Evolutionary conservation across 2,329 filamentous ascomycete genomes (phyloP).

Genomic region (Talaromyces sp.): DNA sequence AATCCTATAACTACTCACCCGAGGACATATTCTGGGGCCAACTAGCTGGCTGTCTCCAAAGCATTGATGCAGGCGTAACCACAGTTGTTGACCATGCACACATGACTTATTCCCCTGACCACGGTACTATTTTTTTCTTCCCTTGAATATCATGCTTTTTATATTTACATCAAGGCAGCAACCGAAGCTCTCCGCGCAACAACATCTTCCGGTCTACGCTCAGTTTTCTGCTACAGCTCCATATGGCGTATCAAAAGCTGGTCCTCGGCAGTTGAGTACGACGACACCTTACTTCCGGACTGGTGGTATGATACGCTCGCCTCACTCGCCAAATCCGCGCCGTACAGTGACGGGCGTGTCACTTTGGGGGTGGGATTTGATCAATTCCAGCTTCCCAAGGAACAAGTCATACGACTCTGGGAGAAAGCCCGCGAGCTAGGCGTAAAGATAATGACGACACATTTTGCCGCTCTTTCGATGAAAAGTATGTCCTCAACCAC

Average conservation of each 20-base stretch:
- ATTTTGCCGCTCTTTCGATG: not conserved
- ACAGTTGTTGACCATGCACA: constrained; percentile 14
- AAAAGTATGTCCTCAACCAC: not conserved
- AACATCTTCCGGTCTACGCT: constrained; percentile 4
- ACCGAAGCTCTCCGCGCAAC: constrained; percentile 4
- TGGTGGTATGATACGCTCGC: not conserved
- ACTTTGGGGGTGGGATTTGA: not conserved
- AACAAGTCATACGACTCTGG: not conserved
- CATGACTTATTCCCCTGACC: not conserved
- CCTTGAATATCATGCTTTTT: too few species aligned
- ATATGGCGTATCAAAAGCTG: not conserved
- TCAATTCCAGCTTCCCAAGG: not conserved
- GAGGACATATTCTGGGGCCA: constrained; percentile 15
- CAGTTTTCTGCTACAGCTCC: constrained; percentile 10
- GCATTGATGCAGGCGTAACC: constrained; percentile 10
- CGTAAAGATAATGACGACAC: constrained; percentile 7
- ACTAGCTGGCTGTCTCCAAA: constrained; percentile 8
- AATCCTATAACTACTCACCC: constrained; percentile 4
- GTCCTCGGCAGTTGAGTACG: not conserved
- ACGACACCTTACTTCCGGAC: not conserved
- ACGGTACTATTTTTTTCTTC: not conserved
- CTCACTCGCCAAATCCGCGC: not conserved
- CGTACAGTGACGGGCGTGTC: constrained; percentile 2
- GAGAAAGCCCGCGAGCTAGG: not conserved
- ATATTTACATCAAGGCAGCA: not conserved